Base-by-base conservation (phyloP, 306 rosid species). In the Crotalaria pallida region DNA sequence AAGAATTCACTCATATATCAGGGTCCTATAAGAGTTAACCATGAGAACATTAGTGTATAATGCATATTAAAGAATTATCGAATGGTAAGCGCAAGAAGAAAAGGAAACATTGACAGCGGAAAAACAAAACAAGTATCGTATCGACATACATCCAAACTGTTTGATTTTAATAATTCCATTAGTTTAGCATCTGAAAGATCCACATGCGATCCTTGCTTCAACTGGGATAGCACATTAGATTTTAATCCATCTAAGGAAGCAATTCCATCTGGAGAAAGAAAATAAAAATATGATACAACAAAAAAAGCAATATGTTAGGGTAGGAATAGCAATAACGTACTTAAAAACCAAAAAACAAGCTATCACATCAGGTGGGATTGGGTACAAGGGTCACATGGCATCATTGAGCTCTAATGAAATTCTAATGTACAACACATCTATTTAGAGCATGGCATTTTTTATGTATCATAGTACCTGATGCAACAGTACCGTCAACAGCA, bases 141-240 rank as follows among this genome's bases (percentile, higher is more conserved):
- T 43, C 60, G 65, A 63, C 86, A 87, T 84, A 95, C 99, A 67
- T 91, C 92, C 74, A 91, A 84, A 80, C 65, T 77, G 67, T 84
- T 83, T 66, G 93, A 83, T 77, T 87, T 89, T 23, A 87, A 80
- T 70, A 87, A 72, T 45, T 91, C 96, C 78, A 76, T 49, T 56
- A 89, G 81, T 77, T 81, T 88, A 44, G 82, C 83, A 74, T 84
- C 85, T 71, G 88, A 86, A 68, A 89, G 51, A 81, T 90, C 90
- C 43, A 72, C 47, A 26, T 41, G 73, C 44, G 31, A 67, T 74
- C 82, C 91, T 69, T 78, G 81, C 74, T 83, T 85, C 74, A 77
- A 69, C 68, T 77, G 79, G 66, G 73, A 47, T 67, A 65, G 74
- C 59, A 76, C 96, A 58, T 69, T 72, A 65, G 84, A 66, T 80